Base-by-base conservation (phyloP, 2,329 filamentous ascomycete genomes). In the Penicillium crustosum region DNA sequence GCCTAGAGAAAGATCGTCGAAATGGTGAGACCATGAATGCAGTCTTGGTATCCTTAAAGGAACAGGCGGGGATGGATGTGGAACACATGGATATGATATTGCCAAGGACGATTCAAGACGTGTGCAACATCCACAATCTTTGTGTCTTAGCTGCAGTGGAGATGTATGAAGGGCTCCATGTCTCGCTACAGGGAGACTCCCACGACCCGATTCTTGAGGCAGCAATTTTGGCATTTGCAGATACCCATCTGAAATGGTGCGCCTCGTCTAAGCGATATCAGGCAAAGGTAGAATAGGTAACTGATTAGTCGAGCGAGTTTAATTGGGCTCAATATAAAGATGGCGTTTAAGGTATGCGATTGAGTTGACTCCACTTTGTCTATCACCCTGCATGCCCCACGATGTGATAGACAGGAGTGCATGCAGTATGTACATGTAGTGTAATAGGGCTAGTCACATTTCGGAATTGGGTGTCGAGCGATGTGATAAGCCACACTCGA, bases 1-100 rank as follows among this genome's bases (percentile, higher is more conserved):
- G 53, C 6, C 38, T 55, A 13, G 53, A 55, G 19, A 55, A 55
- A 35, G 53, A 55, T 36, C 53, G 36, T 36, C 53, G 38, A 7
- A 50, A 55, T 10, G 53, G 53, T 12, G 53, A 55, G 36, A 17
- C 45, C 6, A 55, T 55, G 53, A 55, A 55, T 23, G 53, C 53
- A 19, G 53, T 55, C 21, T 35, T 55, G 17, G 45, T 55, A 8
- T 55, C 45, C 5, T 5, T 55, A 6, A 29, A 51, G 12, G 53
- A 55, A n/a, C 27, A 50, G 29, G 12, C 15, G 6, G 29, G 38
- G 4, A 27, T 2, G 1, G 29, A 55, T 35, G 3, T 21, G 8
- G 45, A 50, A 13, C 15, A 13, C 36, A 35, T 21, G 21, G 1
- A 36, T 10, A 25, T 6, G 2, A 10, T 50, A 17, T 21, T 55